phyloP scores from a whole-genome alignment of 2,329 filamentous ascomycete species.

The Spiromastix sp. region DNA sequence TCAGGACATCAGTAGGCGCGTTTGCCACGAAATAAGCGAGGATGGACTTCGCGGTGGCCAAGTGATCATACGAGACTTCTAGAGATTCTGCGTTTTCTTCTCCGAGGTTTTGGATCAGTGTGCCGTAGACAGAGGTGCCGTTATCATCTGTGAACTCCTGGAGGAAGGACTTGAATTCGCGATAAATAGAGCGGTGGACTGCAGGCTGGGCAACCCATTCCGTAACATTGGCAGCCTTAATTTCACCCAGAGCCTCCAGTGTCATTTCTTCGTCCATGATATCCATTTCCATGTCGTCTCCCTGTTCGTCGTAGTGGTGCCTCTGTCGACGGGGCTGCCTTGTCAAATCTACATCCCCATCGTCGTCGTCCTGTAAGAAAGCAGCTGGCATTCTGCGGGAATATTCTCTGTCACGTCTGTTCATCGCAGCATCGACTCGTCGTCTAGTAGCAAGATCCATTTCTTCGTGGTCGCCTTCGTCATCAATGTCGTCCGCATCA shows the following conservation, averaged over 20 bases:
- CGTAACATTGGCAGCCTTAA: conserved; percentile 85
- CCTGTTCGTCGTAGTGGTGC: conserved; percentile 88
- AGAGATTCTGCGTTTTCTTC: conserved; percentile 94
- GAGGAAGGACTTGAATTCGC: conserved; percentile 95
- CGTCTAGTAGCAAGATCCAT: conserved; percentile 48
- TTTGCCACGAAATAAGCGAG: conserved; percentile 94
- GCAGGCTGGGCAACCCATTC: conserved; percentile 90
- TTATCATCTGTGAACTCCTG: conserved; percentile 90
- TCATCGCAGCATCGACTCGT: conserved; percentile 51
- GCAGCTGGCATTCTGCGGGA: conserved; percentile 52
- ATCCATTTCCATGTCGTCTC: conserved; percentile 82
- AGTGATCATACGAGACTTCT: conserved; percentile 90
- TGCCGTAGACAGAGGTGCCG: conserved; percentile 87
- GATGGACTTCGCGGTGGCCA: conserved; percentile 82
- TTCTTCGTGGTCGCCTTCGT: conserved; percentile 54
- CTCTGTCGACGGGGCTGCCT: conserved; percentile 75
- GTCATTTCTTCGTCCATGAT: conserved; percentile 95
- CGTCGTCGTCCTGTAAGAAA: conserved; percentile 62
- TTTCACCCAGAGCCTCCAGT: conserved; percentile 79
- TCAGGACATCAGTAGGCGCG: conserved; percentile 86
- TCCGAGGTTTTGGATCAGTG: conserved; percentile 87
- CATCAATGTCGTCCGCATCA: conserved; percentile 50
- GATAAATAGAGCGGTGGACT: conserved; percentile 84
- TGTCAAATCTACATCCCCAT: conserved; percentile 73
- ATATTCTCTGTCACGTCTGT: conserved; percentile 51